A percentile compares a stretch with the other conserved stretches of the same genome.
These are phyloP conservation scores for Hyphodiscus sp. DNA, from an alignment of 2,329 filamentous ascomycete species.

Conservation along the genomic window DNA sequence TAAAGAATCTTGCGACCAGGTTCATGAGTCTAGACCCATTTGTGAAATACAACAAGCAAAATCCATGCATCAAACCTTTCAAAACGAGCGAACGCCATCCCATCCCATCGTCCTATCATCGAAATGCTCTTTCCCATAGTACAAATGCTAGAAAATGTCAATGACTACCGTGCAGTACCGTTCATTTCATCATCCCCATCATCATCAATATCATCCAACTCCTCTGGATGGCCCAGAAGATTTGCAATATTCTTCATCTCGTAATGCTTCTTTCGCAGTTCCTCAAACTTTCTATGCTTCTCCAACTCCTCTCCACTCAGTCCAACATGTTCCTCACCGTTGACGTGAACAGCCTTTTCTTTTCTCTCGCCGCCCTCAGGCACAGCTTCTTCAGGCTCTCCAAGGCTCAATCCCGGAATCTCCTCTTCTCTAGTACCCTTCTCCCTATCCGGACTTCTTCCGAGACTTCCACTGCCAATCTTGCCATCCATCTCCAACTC, in stretches of 20 bases:
- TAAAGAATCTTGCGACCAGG: neutral
- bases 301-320: conserved; percentile 68
- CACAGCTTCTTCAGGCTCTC: conserved; percentile 77
- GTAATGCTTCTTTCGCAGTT: conserved; percentile 92
- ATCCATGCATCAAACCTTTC: neutral
- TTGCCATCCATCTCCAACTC: conserved; percentile 49
- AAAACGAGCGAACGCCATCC: neutral
- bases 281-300: conserved; percentile 87
- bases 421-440: conserved; percentile 54
- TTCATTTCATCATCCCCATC: conserved; percentile 45
- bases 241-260: conserved; percentile 95
- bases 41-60: neutral
- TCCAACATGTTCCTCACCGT: conserved; percentile 51
- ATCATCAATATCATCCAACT: conserved; percentile 55
- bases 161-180: conserved; percentile 17
- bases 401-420: conserved; percentile 86
- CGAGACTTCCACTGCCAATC: conserved; percentile 2
- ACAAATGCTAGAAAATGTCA: neutral
- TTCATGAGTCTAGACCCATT: neutral
- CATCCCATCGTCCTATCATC: neutral
- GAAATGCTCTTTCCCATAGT: neutral
- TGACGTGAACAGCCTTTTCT: conserved; percentile 74
- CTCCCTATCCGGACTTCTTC: conserved; percentile 20
- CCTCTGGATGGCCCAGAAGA: conserved; percentile 71
- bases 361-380: conserved; percentile 45